Evolutionary conservation across 1,139 yeast species (phyloP).

Genomic region (Kodamaea derodonti): DNA sequence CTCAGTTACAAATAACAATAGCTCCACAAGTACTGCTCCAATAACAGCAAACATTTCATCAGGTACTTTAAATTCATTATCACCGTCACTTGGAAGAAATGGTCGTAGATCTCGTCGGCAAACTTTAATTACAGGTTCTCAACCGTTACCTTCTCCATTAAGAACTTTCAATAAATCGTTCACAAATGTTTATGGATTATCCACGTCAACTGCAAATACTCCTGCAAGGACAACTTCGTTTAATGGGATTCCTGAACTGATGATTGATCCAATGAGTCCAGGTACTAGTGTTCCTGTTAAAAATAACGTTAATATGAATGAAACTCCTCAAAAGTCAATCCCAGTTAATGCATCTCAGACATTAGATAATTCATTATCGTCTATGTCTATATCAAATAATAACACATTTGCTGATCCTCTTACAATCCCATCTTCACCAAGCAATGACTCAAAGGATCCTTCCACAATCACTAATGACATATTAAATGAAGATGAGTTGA

Average conservation of each 20-base stretch:
- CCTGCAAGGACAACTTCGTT: constrained; percentile 29
- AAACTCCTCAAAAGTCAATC: neutral
- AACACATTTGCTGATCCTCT: constrained; percentile 24
- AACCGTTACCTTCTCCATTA: constrained; percentile 79
- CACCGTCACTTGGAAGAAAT: constrained; percentile 42
- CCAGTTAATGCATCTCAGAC: constrained; percentile 8
- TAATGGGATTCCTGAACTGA: constrained; percentile 7
- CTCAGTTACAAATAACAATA: constrained; percentile 2
- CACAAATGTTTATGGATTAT: constrained; percentile 35
- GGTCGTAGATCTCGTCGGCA: constrained; percentile 65
- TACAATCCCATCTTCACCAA: constrained; percentile 18
- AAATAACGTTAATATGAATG: constrained; percentile 8
- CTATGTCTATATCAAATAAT: constrained; percentile 38
- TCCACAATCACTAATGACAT: constrained; percentile 12
- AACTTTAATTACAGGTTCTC: constrained; percentile 80
- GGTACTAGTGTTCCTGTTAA: constrained; percentile 9
- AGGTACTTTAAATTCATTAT: constrained; percentile 8
- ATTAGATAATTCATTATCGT: constrained; percentile 38
- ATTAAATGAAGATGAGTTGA: constrained; percentile 44
- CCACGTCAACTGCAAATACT: constrained; percentile 40
- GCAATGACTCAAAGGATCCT: constrained; percentile 3
- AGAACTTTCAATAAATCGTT: constrained; percentile 23
- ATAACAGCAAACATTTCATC: constrained; percentile 4
- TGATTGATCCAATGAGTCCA: constrained; percentile 8
- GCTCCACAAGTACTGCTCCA: neutral